Percentiles rank a stretch among this genome's conserved stretches.
phyloP scores from a whole-genome alignment of 2,329 filamentous ascomycete species.

The Exophiala viscosa region DNA sequence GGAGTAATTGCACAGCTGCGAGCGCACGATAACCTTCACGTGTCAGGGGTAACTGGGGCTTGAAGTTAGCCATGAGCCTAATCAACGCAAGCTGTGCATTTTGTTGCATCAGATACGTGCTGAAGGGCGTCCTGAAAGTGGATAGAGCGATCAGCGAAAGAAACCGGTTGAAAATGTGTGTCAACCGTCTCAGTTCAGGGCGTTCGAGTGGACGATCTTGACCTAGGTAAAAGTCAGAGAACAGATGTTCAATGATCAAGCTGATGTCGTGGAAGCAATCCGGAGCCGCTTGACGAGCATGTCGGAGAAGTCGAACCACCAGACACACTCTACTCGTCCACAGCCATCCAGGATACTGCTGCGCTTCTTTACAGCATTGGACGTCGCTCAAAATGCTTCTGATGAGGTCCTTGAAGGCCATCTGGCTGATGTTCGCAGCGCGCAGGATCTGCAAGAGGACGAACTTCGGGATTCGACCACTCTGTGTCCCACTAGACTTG shows the following conservation, averaged over 20 bases:
- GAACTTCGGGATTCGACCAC: conserved; percentile 41
- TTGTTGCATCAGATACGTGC: conserved; percentile 49
- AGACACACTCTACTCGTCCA: conserved; percentile 30
- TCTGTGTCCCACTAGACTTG: conserved; percentile 16
- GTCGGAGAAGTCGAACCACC: conserved; percentile 47
- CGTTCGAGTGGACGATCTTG: conserved; percentile 1
- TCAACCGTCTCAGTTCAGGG: conserved; percentile 8
- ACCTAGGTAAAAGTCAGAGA: conserved; percentile 10
- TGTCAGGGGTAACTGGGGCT: conserved; percentile 55
- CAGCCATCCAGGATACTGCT: conserved; percentile 12
- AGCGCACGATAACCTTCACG: conserved; percentile 56
- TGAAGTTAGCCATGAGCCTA: conserved; percentile 53
- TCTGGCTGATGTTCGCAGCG: conserved; percentile 39
- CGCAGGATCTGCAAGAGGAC: conserved; percentile 47
- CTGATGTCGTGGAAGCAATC: conserved; percentile 42
- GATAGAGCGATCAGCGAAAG: conserved; percentile 50
- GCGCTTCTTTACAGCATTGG: conserved; percentile 1
- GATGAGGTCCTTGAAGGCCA: conserved; percentile 43
- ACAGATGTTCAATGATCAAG: conserved; percentile 28
- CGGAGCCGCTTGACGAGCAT: conserved; percentile 51
- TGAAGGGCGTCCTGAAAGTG: conserved; percentile 47
- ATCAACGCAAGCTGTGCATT: conserved; percentile 57
- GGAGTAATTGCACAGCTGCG: conserved; percentile 54
- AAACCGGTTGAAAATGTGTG: conserved; percentile 44
- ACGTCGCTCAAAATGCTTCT: conserved; percentile 10